Evolutionary conservation across 108 stramenopile genomes (phyloP).

Genomic region (Schizochytrium sp.): DNA sequence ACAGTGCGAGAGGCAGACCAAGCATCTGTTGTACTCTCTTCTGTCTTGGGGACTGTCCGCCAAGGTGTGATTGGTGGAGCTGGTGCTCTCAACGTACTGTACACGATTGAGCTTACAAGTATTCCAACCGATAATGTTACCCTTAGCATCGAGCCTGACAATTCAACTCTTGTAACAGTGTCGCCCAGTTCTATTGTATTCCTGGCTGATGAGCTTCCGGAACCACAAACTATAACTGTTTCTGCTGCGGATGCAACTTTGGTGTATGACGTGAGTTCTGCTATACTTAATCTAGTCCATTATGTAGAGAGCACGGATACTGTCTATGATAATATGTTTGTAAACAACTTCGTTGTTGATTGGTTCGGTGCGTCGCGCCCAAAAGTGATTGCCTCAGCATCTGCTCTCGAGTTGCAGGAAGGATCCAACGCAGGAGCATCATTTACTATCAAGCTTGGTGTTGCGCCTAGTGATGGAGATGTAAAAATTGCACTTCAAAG

Average conservation of each 20-base stretch:
- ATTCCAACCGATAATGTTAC: constrained; percentile 4
- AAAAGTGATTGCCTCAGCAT: not conserved
- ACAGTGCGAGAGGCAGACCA: not conserved
- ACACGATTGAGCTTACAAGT: not conserved
- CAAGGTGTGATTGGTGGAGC: not conserved
- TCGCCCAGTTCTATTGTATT: not conserved
- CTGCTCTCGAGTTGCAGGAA: not conserved
- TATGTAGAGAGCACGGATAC: not conserved
- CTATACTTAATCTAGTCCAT: not conserved
- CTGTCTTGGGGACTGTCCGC: not conserved
- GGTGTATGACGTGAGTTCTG: not conserved
- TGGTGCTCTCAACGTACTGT: not conserved
- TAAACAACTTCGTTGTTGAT: not conserved
- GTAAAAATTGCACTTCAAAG: not conserved
- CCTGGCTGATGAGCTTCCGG: not conserved
- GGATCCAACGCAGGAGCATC: not conserved
- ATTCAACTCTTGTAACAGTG: not conserved
- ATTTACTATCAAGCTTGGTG: constrained; percentile 26
- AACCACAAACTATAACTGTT: not conserved
- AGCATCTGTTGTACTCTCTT: not conserved
- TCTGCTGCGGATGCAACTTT: not conserved
- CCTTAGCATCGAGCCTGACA: not conserved
- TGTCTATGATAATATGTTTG: not conserved
- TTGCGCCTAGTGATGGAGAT: not conserved
- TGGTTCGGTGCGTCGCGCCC: not conserved